These are phyloP conservation scores for Alisma plantagoaquatica DNA, from an alignment of 106 monocot species.

Conservation along the genomic window DNA sequence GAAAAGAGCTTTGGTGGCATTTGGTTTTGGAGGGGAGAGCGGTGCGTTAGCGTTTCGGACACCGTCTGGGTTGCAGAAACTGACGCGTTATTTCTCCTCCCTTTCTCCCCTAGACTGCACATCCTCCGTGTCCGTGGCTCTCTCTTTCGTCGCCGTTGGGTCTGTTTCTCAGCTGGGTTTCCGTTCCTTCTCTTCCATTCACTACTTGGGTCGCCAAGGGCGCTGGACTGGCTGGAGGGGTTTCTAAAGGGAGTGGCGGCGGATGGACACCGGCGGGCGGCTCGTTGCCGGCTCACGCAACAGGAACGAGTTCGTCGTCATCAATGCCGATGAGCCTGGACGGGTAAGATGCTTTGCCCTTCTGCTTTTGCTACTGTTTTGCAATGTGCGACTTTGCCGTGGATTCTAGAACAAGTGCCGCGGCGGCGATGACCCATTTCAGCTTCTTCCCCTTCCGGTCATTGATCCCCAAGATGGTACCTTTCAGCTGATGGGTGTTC, in stretches of 20 bases:
- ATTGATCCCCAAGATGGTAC: not conserved
- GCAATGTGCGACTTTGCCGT: too few relatives aligned
- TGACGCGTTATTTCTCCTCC: too few relatives aligned
- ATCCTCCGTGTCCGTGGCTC: not conserved
- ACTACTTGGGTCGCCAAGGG: not conserved
- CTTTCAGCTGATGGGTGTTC: not conserved
- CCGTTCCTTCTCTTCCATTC: not conserved
- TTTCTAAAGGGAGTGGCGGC: too few relatives aligned
- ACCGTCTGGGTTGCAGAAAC: too few relatives aligned
- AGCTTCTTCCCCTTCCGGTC: too few relatives aligned
- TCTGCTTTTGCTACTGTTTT: not conserved
- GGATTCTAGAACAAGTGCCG: too few relatives aligned
- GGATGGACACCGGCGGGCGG: slow-evolving; percentile 34
- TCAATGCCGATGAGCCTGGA: slow-evolving; percentile 54
- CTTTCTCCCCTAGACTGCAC: not conserved
- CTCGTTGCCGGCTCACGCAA: slow-evolving; percentile 54
- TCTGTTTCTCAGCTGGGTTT: not conserved
- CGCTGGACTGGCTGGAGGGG: too few relatives aligned
- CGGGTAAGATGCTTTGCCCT: slow-evolving; percentile 21
- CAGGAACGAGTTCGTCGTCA: slow-evolving; percentile 55
- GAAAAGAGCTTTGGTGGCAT: too few relatives aligned
- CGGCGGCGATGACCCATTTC: too few relatives aligned
- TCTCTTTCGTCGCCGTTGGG: not conserved
- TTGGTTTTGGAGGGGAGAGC: too few relatives aligned
- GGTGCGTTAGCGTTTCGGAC: too few relatives aligned